Conservation (phyloP, 176 grass and related monocot genomes). For the Oryza longistaminata region DNA sequence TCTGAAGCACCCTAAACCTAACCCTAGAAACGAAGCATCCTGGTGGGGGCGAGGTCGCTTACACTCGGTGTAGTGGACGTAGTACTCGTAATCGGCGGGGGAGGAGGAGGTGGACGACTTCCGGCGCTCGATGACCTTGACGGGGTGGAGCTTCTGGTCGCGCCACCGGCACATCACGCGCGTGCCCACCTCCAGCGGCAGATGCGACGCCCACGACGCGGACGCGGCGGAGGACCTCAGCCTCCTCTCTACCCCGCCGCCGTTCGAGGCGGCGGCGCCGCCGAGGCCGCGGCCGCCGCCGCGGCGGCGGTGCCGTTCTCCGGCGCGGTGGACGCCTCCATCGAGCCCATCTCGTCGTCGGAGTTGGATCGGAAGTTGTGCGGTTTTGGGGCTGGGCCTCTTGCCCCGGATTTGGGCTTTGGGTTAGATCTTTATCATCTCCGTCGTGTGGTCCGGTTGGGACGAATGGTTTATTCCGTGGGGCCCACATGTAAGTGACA, state of each 20-base stretch:
- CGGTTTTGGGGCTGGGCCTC: slow-evolving; percentile 30
- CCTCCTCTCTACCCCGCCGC: slow-evolving; percentile 49
- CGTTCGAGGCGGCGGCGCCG: slow-evolving; percentile 28
- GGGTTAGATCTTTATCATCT: neutral
- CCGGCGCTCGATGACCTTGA: slow-evolving; percentile 97
- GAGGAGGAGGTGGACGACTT: slow-evolving; percentile 47
- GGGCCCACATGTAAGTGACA: neutral
- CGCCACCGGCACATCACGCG: slow-evolving; percentile 98
- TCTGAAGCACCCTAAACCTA: slow-evolving; percentile 32
- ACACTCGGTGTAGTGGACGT: slow-evolving; percentile 99
- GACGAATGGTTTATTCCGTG: neutral
- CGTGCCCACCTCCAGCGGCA: slow-evolving; percentile 90
- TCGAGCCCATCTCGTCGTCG: slow-evolving; percentile 73
- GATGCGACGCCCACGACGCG: slow-evolving; percentile 28
- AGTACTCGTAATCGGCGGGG: slow-evolving; percentile 89
- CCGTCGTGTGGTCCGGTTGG: neutral
- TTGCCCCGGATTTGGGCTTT: slow-evolving; percentile 25
- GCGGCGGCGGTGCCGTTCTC: slow-evolving; percentile 57
- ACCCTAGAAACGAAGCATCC: slow-evolving; percentile 41
- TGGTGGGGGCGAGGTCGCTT: slow-evolving; percentile 17
- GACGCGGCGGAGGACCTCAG: slow-evolving; percentile 40
- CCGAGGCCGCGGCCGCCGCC: slow-evolving; percentile 12
- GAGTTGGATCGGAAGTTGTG: slow-evolving; percentile 17
- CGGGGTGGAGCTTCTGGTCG: slow-evolving; percentile 92
- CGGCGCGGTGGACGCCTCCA: slow-evolving; percentile 64